phyloP scores from a whole-genome alignment of 352 stramenopile species.

The Saprolegnia parasitica region DNA sequence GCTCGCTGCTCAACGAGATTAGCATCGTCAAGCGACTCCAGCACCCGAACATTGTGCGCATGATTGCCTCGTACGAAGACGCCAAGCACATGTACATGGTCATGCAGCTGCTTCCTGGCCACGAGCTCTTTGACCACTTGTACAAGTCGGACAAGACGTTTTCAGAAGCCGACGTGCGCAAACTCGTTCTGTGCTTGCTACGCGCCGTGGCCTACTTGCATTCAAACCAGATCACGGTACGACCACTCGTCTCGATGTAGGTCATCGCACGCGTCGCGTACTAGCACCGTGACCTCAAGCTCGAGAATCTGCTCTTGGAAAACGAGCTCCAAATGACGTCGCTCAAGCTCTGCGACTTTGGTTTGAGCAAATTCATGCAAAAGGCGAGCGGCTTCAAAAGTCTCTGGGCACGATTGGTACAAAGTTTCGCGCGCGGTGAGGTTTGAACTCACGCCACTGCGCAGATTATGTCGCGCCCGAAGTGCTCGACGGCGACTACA shows the following conservation, averaged over 20 bases:
- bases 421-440: not conserved
- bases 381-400: conserved; percentile 64
- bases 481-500: conserved; percentile 79
- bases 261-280: not conserved
- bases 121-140: conserved; percentile 71
- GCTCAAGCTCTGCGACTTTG: conserved; percentile 82
- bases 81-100: conserved; percentile 82
- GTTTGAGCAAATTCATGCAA: conserved; percentile 68
- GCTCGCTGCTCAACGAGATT: conserved; percentile 70
- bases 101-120: conserved; percentile 80
- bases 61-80: conserved; percentile 76
- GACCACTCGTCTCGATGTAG: not conserved
- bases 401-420: conserved; percentile 61
- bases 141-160: conserved; percentile 62
- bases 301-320: conserved; percentile 79
- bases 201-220: conserved; percentile 67
- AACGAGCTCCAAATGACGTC: conserved; percentile 51
- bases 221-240: conserved; percentile 65
- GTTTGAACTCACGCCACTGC: conserved; percentile 6
- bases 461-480: conserved; percentile 73
- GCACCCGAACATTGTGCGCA: conserved; percentile 74
- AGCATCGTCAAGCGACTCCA: conserved; percentile 72
- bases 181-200: conserved; percentile 56
- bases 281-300: conserved; percentile 67
- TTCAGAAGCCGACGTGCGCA: conserved; percentile 58